phyloP scores from a whole-genome alignment of 495 filamentous ascomycete species.

The Podospora sp. region DNA sequence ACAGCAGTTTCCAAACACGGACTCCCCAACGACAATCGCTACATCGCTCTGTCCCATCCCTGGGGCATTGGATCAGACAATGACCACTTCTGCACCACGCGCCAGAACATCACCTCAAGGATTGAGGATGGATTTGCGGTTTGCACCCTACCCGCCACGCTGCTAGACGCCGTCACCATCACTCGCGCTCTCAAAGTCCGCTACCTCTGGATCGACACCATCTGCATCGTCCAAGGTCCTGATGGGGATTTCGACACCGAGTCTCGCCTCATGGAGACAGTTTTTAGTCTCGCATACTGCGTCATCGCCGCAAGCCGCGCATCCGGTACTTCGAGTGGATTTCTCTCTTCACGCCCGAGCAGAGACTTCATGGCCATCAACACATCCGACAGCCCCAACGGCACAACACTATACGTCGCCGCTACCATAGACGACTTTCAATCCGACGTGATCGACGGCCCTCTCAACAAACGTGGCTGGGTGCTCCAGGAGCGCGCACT shows the following conservation, averaged over 20 bases:
- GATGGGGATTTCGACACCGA: conserved; percentile 21
- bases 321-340: conserved; percentile 12
- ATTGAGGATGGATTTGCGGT: neutral
- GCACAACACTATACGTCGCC: conserved; percentile 28
- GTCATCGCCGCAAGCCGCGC: conserved; percentile 35
- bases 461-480: conserved; percentile 42
- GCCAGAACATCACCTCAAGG: neutral
- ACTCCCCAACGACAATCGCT: neutral
- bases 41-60: conserved; percentile 5
- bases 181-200: neutral
- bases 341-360: conserved; percentile 16
- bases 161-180: conserved; percentile 9
- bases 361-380: conserved; percentile 5
- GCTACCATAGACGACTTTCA: conserved; percentile 36
- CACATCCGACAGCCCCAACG: neutral
- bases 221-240: conserved; percentile 7
- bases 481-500: conserved; percentile 46
- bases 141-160: neutral
- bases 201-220: conserved; percentile 11
- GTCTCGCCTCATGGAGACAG: conserved; percentile 36
- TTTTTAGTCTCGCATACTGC: conserved; percentile 38
- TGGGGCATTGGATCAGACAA: neutral
- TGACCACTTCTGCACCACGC: neutral
- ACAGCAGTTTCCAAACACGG: too few species aligned
- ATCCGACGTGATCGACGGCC: conserved; percentile 32